Evolutionary conservation across 768 basidiomycete species (phyloP).

Genomic region (Melanogaster broomeanus): DNA sequence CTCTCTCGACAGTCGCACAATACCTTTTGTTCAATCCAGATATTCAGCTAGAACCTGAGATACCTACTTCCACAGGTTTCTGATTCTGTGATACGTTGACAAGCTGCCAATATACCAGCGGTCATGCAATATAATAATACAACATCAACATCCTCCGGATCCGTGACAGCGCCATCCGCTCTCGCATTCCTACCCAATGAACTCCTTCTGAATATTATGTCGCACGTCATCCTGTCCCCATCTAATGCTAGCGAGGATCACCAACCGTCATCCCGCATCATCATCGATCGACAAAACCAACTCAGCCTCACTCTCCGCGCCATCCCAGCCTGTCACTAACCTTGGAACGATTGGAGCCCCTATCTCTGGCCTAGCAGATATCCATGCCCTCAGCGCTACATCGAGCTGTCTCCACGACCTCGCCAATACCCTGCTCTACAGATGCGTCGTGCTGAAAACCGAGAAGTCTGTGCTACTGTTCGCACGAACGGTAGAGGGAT

Average conservation of each 20-base stretch:
- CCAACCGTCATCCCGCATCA: not conserved
- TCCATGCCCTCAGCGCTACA: constrained; percentile 22
- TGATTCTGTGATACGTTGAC: no score
- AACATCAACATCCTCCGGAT: not conserved
- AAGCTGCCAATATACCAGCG: no score
- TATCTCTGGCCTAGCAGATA: not conserved
- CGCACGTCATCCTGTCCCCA: constrained; percentile 1
- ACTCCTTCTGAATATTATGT: constrained; percentile 2
- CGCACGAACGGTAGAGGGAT: constrained; percentile 33
- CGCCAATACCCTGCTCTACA: constrained; percentile 39
- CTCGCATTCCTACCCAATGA: constrained; percentile 1
- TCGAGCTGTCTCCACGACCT: constrained; percentile 31
- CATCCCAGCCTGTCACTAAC: not conserved
- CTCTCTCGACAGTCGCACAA: no score
- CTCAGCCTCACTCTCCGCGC: not conserved
- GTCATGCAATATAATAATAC: not conserved
- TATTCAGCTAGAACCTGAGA: no score
- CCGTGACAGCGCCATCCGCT: not conserved
- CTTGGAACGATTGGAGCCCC: not conserved
- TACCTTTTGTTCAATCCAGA: no score
- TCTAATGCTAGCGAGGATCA: not conserved
- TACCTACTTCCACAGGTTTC: no score
- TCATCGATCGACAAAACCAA: not conserved
- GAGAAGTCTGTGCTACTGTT: constrained; percentile 34
- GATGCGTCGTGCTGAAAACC: constrained; percentile 38